A percentile compares a stretch with the other conserved stretches of the same genome.
Conservation (phyloP, 495 filamentous ascomycete species). For the Parathielavia appendiculata region DNA sequence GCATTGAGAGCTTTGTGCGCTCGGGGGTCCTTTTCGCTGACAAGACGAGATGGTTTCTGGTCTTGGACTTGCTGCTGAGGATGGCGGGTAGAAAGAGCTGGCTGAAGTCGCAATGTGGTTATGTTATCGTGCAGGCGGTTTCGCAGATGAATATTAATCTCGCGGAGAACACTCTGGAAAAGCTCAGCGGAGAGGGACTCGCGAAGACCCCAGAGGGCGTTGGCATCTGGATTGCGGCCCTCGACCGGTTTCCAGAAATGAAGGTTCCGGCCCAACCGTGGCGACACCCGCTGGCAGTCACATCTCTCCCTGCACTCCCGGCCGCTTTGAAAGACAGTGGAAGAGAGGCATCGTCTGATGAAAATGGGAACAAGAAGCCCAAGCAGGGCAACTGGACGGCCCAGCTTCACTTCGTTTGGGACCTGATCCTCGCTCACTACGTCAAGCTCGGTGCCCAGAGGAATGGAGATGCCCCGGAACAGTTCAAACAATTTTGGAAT, state of each 20-base stretch:
- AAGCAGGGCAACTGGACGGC: constrained; percentile 65
- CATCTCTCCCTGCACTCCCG: constrained; percentile 58
- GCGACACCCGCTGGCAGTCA: constrained; percentile 65
- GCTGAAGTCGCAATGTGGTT: constrained; percentile 83
- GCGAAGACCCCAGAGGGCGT: constrained; percentile 79
- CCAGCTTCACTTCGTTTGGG: constrained; percentile 85
- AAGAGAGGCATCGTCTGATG: constrained; percentile 45
- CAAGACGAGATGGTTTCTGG: constrained; percentile 54
- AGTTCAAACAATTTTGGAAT: constrained; percentile 81
- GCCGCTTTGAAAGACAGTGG: constrained; percentile 76
- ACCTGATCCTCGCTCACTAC: constrained; percentile 58
- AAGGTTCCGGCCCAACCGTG: constrained; percentile 64
- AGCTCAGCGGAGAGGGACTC: constrained; percentile 56
- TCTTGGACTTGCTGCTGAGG: constrained; percentile 56
- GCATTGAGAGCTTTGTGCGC: constrained; percentile 76
- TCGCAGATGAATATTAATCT: constrained; percentile 47
- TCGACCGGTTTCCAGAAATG: constrained; percentile 57
- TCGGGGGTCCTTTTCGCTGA: constrained; percentile 63
- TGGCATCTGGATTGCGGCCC: constrained; percentile 74
- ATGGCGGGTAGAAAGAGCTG: constrained; percentile 67
- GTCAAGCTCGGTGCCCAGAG: constrained; percentile 31
- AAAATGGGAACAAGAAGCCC: constrained; percentile 36
- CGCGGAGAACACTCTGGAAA: constrained; percentile 57
- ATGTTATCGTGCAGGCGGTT: constrained; percentile 55
- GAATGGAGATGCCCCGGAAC: constrained; percentile 29